These are phyloP conservation scores for Lanmaoa pseudosensibilis DNA, from an alignment of 768 basidiomycete genomes.

Conservation along the genomic window DNA sequence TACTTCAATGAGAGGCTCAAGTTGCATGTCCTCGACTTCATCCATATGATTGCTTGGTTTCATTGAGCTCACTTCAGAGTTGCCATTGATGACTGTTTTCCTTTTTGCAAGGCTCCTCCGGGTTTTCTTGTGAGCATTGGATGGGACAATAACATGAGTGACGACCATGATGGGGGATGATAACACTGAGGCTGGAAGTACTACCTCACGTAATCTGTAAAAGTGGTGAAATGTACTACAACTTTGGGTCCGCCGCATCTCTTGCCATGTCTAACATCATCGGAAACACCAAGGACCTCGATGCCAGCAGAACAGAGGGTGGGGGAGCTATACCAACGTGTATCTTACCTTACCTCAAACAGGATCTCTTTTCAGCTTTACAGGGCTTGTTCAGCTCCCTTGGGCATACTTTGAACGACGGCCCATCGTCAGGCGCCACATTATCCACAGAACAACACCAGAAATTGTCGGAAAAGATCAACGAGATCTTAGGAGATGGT, in stretches of 20 bases:
- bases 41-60: slow-evolving; percentile 9
- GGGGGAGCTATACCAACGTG: slow-evolving; percentile 18
- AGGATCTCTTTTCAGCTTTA: slow-evolving; percentile 32
- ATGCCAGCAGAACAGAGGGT: slow-evolving; percentile 39
- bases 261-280: slow-evolving; percentile 22
- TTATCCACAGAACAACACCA: slow-evolving; percentile 49
- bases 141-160: slow-evolving; percentile 34
- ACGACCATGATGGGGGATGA: slow-evolving; percentile 39
- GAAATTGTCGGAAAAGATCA: slow-evolving; percentile 59
- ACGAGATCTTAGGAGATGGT: slow-evolving; percentile 49
- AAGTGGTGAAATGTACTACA: background rate
- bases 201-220: slow-evolving; percentile 20
- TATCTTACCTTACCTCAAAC: slow-evolving; percentile 8
- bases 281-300: slow-evolving; percentile 27
- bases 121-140: slow-evolving; percentile 42
- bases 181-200: background rate
- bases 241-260: background rate
- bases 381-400: slow-evolving; percentile 42
- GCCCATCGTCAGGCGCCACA: slow-evolving; percentile 20
- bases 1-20: slow-evolving; percentile 14
- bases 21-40: slow-evolving; percentile 35
- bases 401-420: slow-evolving; percentile 16
- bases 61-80: slow-evolving; percentile 9
- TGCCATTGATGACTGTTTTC: slow-evolving; percentile 14
- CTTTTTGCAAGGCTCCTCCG: slow-evolving; percentile 47